Conservation (phyloP, 805 yeast species). For the Suhomyces tanzawaensis region DNA sequence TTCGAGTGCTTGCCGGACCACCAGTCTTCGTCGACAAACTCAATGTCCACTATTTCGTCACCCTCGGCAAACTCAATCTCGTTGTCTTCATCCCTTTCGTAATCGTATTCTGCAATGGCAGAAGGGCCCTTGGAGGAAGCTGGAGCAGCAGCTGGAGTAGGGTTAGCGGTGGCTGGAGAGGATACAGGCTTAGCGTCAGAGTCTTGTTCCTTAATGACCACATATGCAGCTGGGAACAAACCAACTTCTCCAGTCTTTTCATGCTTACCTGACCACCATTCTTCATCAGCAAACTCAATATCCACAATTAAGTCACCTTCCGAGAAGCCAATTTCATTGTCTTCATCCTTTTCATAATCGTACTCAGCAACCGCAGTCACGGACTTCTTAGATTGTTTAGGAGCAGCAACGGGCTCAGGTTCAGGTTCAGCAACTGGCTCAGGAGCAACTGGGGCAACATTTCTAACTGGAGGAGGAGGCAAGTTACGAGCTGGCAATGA, state of each 20-base stretch:
- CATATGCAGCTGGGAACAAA: constrained; percentile 58
- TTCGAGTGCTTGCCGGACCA: constrained; percentile 78
- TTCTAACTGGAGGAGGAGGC: constrained; percentile 19
- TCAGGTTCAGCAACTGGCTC: not conserved
- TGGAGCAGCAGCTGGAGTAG: constrained; percentile 14
- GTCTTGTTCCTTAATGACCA: constrained; percentile 25
- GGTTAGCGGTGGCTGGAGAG: constrained; percentile 11
- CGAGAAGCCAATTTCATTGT: constrained; percentile 63
- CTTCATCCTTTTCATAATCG: constrained; percentile 74
- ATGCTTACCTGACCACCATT: constrained; percentile 61
- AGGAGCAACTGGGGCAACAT: constrained; percentile 17
- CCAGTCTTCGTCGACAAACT: constrained; percentile 94
- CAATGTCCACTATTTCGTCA: constrained; percentile 76
- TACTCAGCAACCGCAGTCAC: constrained; percentile 75
- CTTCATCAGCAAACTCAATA: constrained; percentile 69
- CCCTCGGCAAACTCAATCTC: constrained; percentile 85
- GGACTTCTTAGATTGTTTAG: constrained; percentile 10
- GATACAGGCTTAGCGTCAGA: constrained; percentile 5
- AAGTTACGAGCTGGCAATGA: constrained; percentile 14
- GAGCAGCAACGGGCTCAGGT: constrained; percentile 5
- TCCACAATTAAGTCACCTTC: constrained; percentile 69
- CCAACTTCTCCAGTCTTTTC: constrained; percentile 47
- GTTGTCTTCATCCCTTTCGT: constrained; percentile 90
- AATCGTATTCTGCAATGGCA: constrained; percentile 72
- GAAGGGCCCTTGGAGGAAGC: constrained; percentile 19